Base-by-base conservation (phyloP, 2,329 filamentous ascomycete species). In the Colletotrichum chlorophyti region DNA sequence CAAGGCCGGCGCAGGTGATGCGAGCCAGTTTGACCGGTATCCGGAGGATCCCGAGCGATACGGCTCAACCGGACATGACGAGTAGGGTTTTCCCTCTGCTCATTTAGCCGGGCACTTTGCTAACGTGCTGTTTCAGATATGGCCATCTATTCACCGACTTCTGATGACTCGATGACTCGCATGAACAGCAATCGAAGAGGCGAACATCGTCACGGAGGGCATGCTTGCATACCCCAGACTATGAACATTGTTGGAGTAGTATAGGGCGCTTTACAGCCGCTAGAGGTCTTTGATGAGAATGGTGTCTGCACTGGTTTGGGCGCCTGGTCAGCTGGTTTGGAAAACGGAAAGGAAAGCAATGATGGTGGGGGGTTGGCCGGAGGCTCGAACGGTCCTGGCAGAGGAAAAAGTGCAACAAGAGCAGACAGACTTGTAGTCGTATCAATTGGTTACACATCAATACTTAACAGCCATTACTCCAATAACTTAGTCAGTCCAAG, bases 1-100 rank as follows among this genome's bases (percentile, higher is more conserved):
- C 61, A 91, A 95, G 72, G 93, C 92, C 37, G 95, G 95, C 37
- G 89, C 92, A 26, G 95, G 95, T 58, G 95, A 99, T 77, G 92
- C 95, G 48, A 97, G 93, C 76, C 91, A 97, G 75, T 99, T 99
- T 71, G 95, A 99, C 77, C 91, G 93, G 74, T 99, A 99, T 74
- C 93, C 95, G 2, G 95, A 99, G 75, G 95, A 99, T 75, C 92
- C 91, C 40, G 95, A 99, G 75, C 87, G 89, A 71, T 99, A 99
- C 71, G 95, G 95, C 34, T 79, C 84, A 65, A 78, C 77, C 51
- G 93, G 91, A 41, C 81, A 88, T 63, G 94, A 98, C 75, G 89
- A 92, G 94, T 97, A 83, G 80, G 94, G n/a, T n/a, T 90, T 53
- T 41, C 37, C 52, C 21, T 37, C 10, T 38, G 9, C 2, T n/a